Base-by-base conservation (phyloP, 139 green algal genomes). In the Chlorella sp. region DNA sequence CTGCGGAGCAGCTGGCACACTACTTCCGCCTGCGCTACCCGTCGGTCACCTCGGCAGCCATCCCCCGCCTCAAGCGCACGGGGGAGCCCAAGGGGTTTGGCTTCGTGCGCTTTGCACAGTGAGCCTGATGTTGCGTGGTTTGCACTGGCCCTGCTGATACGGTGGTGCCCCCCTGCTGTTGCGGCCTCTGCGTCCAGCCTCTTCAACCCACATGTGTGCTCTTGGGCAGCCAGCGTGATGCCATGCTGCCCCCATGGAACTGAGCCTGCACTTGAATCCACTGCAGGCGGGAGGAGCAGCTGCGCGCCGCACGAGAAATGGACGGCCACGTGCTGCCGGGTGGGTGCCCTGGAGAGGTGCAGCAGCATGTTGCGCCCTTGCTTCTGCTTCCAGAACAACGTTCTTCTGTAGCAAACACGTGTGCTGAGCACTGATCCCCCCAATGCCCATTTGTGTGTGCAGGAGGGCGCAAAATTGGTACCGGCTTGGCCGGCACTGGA, bases 321-420 rank as follows among this genome's bases (percentile, higher is more conserved):
- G 28, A 73, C 5, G 76, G 76, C n/a, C 76, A 82, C 36, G 76
- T 82, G 56, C 56, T 82, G 24, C 76, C 76, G 14, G 76, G 76
- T 81, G 51, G 38, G 69, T 51, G 38, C 1, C 69, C 54, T 9
- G 14, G 68, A 73, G 9, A 19, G 40, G 26, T 16, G 43, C 60
- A 67, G 60, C 20, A 32, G 22, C 17, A 68, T 19, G 22, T 32
- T 68, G 60, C n/a, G 60, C 6, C 60, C 20, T 13, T 69, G 62
- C 9, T 3, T 40, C 62, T 69, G 26, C 28, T 32, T 69, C 28
- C 62, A 69, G 62, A 30, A 24, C 56, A 65, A 24, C 56, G 30
- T 65, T 20, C 22, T 20, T 4, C 30, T 20, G 56, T 24, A 65
- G 56, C 56, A 9, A 20, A 65, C 56, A 65, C 22, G 7, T 65